A percentile compares a stretch with the other conserved stretches of the same genome.
Evolutionary conservation across 305 asterid species (phyloP).

Genomic region (Solanum hybrid): DNA sequence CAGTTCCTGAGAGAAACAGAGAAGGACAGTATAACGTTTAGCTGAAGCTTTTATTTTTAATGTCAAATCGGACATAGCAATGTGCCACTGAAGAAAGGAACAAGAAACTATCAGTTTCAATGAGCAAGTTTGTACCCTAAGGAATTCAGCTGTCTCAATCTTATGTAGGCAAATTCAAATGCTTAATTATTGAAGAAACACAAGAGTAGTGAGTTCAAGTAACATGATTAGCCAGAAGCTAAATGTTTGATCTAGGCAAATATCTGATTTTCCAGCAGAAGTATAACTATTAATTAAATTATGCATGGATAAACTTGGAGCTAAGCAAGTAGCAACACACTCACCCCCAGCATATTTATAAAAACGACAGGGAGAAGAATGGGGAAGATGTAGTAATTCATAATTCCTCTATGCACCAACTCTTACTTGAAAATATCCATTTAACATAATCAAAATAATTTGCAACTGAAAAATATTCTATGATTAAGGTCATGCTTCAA

Average conservation of each 20-base stretch:
- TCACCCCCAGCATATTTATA: background rate
- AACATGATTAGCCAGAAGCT: background rate
- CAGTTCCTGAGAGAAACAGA: constrained; percentile 48
- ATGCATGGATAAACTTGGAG: background rate
- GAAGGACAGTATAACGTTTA: background rate
- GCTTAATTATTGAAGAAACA: background rate
- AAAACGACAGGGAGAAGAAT: background rate
- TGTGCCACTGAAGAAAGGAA: background rate
- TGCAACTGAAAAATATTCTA: background rate
- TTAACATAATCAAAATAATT: background rate
- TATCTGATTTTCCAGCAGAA: background rate
- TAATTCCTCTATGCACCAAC: background rate
- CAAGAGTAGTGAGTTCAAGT: background rate
- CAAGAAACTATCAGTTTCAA: background rate
- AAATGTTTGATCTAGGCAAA: background rate
- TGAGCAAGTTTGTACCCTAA: background rate
- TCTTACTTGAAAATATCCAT: background rate
- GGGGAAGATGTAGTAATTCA: background rate
- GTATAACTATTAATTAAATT: background rate
- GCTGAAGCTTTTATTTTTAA: background rate
- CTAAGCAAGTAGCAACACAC: background rate
- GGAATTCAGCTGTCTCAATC: background rate
- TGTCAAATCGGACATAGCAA: background rate
- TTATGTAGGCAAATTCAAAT: background rate
- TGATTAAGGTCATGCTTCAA: background rate